phyloP scores from a whole-genome alignment of 768 basidiomycete genomes.

The Lactarius deliciosus region DNA sequence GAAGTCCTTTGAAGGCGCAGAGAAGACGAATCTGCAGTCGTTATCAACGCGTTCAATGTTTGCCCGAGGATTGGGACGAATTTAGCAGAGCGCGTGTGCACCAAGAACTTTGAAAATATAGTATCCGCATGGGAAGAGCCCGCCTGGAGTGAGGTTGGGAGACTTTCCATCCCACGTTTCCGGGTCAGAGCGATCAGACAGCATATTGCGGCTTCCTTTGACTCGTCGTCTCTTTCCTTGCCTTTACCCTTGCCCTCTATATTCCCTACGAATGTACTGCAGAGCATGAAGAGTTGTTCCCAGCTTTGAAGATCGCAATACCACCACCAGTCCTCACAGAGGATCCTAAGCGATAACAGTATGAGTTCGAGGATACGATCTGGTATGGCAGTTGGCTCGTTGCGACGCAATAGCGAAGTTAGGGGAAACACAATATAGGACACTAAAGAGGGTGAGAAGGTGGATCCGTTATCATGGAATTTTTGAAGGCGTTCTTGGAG shows the following conservation, averaged over 20 bases:
- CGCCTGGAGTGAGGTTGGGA: slow-evolving; percentile 32
- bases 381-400: slow-evolving; percentile 64
- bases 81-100: slow-evolving; percentile 43
- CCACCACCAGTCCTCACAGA: slow-evolving; percentile 87
- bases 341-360: slow-evolving; percentile 52
- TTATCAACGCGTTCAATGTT: slow-evolving; percentile 73
- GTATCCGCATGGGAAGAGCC: slow-evolving; percentile 29
- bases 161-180: slow-evolving; percentile 46
- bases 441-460: slow-evolving; percentile 59
- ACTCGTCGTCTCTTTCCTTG: slow-evolving; percentile 76
- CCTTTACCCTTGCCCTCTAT: slow-evolving; percentile 67
- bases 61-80: slow-evolving; percentile 82
- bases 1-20: slow-evolving; percentile 63
- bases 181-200: slow-evolving; percentile 68
- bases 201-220: slow-evolving; percentile 67
- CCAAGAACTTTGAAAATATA: slow-evolving; percentile 42
- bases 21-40: slow-evolving; percentile 53
- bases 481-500: slow-evolving; percentile 51
- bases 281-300: slow-evolving; percentile 85
- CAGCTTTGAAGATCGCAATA: slow-evolving; percentile 66
- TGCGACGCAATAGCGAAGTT: slow-evolving; percentile 79
- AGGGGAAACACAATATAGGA: slow-evolving; percentile 88
- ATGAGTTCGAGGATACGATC: slow-evolving; percentile 79
- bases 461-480: slow-evolving; percentile 38
- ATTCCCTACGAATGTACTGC: slow-evolving; percentile 60